Percentiles rank a stretch among this genome's conserved stretches.
Conservation (phyloP, 2,329 filamentous ascomycete species). For the Paraphoma sp. region DNA sequence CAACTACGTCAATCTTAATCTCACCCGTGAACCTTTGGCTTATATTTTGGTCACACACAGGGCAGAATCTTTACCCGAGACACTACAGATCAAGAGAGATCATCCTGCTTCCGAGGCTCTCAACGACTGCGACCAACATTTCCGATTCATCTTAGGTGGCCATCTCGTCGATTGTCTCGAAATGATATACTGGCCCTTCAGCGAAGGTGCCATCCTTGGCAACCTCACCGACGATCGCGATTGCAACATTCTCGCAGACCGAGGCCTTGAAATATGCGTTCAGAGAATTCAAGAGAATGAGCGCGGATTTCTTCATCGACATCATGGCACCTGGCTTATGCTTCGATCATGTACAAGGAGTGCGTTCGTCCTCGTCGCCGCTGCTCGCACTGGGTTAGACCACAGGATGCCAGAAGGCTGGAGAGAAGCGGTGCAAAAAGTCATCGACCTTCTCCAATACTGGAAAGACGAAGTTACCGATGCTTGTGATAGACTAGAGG, state of each 20-base stretch:
- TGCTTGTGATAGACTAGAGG: constrained; percentile 6
- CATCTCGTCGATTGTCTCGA: background rate
- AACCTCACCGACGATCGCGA: background rate
- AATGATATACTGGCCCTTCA: background rate
- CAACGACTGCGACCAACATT: background rate
- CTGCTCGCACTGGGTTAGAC: background rate
- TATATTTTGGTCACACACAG: background rate
- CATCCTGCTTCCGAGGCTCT: background rate
- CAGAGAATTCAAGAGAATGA: background rate
- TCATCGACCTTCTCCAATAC: constrained; percentile 57
- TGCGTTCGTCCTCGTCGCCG: background rate
- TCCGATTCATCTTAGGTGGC: background rate
- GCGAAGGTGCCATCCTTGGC: background rate
- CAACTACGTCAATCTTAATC: background rate
- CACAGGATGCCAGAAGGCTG: background rate
- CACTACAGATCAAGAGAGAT: background rate
- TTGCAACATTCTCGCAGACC: background rate
- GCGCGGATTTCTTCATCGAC: background rate
- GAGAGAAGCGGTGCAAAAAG: background rate
- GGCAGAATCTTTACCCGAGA: background rate
- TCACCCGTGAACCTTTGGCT: no score
- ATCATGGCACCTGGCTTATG: background rate
- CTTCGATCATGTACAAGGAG: background rate
- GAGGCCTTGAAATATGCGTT: background rate
- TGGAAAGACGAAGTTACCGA: constrained; percentile 67